Percentiles rank a stretch among this genome's conserved stretches.
phyloP scores from a whole-genome alignment of 257 asterid genomes.

The Euphrasia confusa region DNA sequence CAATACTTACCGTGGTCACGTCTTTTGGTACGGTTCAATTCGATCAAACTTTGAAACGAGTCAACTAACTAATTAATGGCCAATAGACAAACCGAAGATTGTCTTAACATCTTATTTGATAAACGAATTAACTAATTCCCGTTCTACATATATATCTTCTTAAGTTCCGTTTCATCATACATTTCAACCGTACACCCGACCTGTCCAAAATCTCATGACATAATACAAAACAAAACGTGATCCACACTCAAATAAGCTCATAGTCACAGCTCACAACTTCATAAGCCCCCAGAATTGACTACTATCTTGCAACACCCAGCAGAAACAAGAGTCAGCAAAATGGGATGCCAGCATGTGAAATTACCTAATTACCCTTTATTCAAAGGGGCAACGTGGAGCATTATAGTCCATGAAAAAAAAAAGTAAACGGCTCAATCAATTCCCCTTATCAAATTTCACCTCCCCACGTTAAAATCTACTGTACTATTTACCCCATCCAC shows the following conservation, averaged over 20 bases:
- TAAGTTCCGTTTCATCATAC: no score
- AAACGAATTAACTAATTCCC: no score
- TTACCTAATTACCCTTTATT: constrained; percentile 7
- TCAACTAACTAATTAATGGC: not conserved
- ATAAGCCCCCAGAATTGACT: constrained; percentile 3
- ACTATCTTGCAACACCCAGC: not conserved
- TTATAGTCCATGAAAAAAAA: constrained; percentile 34
- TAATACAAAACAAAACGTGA: no score
- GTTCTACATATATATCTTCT: no score
- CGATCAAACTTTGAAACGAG: not conserved
- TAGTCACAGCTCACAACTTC: not conserved
- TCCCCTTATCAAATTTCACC: constrained; percentile 9
- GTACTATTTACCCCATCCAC: not conserved
- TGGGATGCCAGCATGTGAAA: not conserved
- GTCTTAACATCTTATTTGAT: not conserved
- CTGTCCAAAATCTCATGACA: no score
- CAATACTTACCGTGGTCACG: constrained; percentile 15
- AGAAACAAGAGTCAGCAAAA: not conserved
- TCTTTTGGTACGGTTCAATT: not conserved
- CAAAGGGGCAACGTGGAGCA: constrained; percentile 47
- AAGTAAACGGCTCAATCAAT: not conserved
- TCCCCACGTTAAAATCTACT: not conserved
- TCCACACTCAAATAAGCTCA: not conserved
- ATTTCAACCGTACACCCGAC: no score
- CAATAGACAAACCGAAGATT: not conserved